These are phyloP conservation scores for Larix kaempferi DNA, from an alignment of 75 land plant species.

Conservation along the genomic window DNA sequence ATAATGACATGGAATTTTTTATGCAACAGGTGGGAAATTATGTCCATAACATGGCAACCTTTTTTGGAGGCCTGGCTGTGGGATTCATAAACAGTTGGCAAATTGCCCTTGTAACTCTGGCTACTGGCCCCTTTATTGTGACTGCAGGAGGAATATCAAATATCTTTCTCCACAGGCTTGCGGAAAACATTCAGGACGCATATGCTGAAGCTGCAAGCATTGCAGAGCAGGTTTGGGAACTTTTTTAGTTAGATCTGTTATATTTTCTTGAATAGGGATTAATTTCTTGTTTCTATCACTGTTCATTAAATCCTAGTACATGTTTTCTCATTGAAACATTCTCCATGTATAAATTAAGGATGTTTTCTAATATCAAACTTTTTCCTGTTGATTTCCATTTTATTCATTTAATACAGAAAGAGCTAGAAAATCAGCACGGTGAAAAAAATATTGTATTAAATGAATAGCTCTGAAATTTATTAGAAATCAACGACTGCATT, in stretches of 20 bases:
- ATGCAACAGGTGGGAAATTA: slow-evolving; percentile 92
- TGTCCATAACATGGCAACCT: slow-evolving; percentile 99
- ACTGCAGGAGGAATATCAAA: slow-evolving; percentile 99
- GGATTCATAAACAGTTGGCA: slow-evolving; percentile 97
- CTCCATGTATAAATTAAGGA: not conserved
- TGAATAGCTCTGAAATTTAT: no score
- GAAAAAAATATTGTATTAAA: no score
- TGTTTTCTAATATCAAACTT: no score
- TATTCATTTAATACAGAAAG: no score
- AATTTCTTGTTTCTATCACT: not conserved
- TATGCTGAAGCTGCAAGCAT: slow-evolving; percentile 99
- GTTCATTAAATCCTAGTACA: not conserved
- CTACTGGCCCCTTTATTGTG: slow-evolving; percentile 96
- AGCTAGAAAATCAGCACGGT: no score
- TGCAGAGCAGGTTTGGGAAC: slow-evolving; percentile 90
- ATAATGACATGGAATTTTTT: not conserved
- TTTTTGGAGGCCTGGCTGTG: slow-evolving; percentile 84
- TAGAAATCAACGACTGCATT: no score
- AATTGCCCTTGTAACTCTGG: slow-evolving; percentile 87
- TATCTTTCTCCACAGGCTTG: slow-evolving; percentile 95
- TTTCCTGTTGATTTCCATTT: no score
- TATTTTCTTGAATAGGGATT: not conserved
- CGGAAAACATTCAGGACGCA: slow-evolving; percentile 99
- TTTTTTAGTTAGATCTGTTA: not conserved
- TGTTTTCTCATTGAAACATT: not conserved